A percentile compares a stretch with the other conserved stretches of the same genome.
Evolutionary conservation across 805 yeast species (phyloP).

Genomic region (Saturnispora saitoi): DNA sequence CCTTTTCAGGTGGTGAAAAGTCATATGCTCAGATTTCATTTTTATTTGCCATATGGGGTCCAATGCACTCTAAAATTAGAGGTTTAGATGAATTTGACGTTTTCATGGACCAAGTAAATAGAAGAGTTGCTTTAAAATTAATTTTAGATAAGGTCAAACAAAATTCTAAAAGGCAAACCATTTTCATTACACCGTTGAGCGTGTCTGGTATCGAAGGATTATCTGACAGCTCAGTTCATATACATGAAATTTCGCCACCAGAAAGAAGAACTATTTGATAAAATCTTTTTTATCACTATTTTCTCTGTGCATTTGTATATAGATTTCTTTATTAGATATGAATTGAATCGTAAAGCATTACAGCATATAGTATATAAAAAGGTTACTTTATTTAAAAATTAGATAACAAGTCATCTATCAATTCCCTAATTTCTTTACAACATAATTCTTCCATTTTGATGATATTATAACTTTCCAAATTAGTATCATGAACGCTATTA

Average conservation of each 20-base stretch:
- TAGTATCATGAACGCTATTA: not conserved
- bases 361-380: not conserved
- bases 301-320: not conserved
- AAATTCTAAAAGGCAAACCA: constrained; percentile 68
- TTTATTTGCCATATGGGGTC: constrained; percentile 82
- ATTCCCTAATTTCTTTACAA: constrained; percentile 14
- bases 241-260: constrained; percentile 48
- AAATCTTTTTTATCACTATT: not conserved
- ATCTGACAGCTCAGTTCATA: constrained; percentile 44
- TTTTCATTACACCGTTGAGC: constrained; percentile 91
- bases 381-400: not conserved
- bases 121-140: constrained; percentile 68
- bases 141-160: constrained; percentile 60
- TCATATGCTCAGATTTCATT: constrained; percentile 88
- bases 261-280: constrained; percentile 17
- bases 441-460: constrained; percentile 11
- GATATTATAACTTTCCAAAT: constrained; percentile 5
- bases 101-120: constrained; percentile 89
- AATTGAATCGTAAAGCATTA: no score
- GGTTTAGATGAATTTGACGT: constrained; percentile 97
- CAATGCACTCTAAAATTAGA: constrained; percentile 78
- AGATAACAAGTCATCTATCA: constrained; percentile 3
- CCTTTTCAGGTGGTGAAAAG: constrained; percentile 95
- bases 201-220: constrained; percentile 61
- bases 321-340: not conserved